These are phyloP conservation scores for Hanseniaspora taiwanica DNA, from an alignment of 805 yeast genomes.

Conservation along the genomic window DNA sequence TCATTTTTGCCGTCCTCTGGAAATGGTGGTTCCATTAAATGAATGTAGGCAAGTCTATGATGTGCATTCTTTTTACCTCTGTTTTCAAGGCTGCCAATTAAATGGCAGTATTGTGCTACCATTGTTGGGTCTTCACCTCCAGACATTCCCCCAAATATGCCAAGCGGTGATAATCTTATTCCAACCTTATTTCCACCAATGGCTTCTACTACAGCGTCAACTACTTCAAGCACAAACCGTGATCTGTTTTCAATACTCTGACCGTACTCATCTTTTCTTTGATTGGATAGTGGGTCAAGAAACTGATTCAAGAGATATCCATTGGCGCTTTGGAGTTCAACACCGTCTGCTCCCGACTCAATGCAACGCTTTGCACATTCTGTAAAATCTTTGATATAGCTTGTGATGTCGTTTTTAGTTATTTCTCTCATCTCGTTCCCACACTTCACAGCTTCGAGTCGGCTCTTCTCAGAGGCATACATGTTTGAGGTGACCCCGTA, in stretches of 20 bases:
- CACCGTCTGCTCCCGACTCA: constrained; percentile 37
- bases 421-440: constrained; percentile 20
- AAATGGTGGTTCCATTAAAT: constrained; percentile 33
- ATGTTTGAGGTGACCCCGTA: constrained; percentile 28
- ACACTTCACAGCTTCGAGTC: constrained; percentile 23
- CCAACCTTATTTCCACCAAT: constrained; percentile 41
- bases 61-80: constrained; percentile 22
- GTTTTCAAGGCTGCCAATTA: constrained; percentile 29
- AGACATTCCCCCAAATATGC: constrained; percentile 26
- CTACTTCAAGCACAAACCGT: constrained; percentile 31
- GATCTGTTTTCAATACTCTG: constrained; percentile 39
- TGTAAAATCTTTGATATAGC: constrained; percentile 28
- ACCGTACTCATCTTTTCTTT: constrained; percentile 41
- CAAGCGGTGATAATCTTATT: constrained; percentile 36
- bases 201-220: constrained; percentile 36
- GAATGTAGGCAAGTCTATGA: constrained; percentile 28
- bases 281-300: constrained; percentile 32
- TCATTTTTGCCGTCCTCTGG: constrained; percentile 11
- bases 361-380: constrained; percentile 31
- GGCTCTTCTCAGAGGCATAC: constrained; percentile 22
- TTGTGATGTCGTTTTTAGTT: constrained; percentile 25
- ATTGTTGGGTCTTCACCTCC: constrained; percentile 25
- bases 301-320: constrained; percentile 51
- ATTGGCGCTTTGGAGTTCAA: constrained; percentile 57
- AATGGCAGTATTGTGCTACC: constrained; percentile 29